These are phyloP conservation scores for Mortierella sp. DNA, from an alignment of 371 early-diverging fungal genomes.

Conservation along the genomic window DNA sequence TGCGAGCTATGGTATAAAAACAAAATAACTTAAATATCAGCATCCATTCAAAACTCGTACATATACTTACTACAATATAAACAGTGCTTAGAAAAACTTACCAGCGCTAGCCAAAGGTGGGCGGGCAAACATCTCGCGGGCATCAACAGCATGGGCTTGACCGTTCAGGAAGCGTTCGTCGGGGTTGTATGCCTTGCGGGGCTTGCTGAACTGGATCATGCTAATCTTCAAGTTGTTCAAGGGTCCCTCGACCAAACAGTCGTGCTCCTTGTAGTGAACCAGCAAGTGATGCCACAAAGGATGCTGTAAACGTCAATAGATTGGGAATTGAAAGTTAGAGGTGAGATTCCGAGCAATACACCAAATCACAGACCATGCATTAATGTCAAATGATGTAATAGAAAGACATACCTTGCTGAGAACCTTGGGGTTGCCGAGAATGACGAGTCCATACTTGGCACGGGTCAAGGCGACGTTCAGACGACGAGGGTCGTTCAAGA, in stretches of 20 bases:
- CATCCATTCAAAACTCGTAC: background rate
- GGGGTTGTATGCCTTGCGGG: conserved; percentile 72
- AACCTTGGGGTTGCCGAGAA: conserved; percentile 98
- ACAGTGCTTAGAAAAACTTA: conserved; percentile 15
- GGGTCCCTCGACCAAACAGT: conserved; percentile 95
- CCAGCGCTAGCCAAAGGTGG: conserved; percentile 70
- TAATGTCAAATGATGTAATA: background rate
- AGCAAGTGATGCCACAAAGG: conserved; percentile 97
- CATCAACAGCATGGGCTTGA: conserved; percentile 76
- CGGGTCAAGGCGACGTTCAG: conserved; percentile 99
- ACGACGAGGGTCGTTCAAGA: conserved; percentile 97
- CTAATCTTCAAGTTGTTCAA: conserved; percentile 89
- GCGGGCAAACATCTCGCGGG: conserved; percentile 75
- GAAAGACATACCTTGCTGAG: conserved; percentile 74
- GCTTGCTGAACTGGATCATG: conserved; percentile 89
- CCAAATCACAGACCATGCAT: background rate
- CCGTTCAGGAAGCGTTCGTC: conserved; percentile 78
- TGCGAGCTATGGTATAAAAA: conserved; percentile 59
- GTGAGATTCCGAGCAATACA: background rate
- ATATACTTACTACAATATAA: background rate
- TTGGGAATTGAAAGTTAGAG: background rate
- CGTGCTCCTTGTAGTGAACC: conserved; percentile 92
- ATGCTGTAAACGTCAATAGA: conserved; percentile 64
- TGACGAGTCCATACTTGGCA: conserved; percentile 95
- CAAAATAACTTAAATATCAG: background rate